phyloP scores from a whole-genome alignment of 2,329 filamentous ascomycete species.

The Phyllosticta citrichinensis region DNA sequence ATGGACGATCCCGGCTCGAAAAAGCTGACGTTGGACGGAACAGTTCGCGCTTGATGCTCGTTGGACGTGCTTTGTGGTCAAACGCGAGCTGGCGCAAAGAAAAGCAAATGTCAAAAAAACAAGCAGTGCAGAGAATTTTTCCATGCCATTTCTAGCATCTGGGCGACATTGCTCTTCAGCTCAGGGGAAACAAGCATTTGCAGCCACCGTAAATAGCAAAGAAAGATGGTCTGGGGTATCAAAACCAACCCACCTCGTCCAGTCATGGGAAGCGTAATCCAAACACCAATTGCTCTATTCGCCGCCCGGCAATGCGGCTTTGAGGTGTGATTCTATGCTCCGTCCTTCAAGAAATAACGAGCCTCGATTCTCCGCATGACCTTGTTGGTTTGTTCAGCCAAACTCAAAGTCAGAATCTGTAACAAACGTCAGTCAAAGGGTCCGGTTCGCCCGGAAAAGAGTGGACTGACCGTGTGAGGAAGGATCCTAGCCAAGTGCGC shows the following conservation, averaged over 20 bases:
- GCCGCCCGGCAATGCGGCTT: not conserved
- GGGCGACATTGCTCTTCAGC: not conserved
- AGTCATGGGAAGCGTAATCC: not conserved
- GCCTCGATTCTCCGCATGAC: conserved; percentile 71
- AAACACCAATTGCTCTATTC: not conserved
- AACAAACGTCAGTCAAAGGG: not conserved
- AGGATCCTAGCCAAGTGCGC: conserved; percentile 89
- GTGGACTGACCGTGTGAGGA: conserved; percentile 63
- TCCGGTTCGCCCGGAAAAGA: not conserved
- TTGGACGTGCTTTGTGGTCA: not conserved
- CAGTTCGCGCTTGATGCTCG: not conserved
- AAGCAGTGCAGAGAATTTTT: not conserved
- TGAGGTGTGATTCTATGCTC: conserved; percentile 27
- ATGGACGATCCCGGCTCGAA: not conserved
- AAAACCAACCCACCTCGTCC: not conserved
- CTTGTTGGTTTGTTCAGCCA: conserved; percentile 97
- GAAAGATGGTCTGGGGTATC: not conserved
- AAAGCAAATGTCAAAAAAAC: not conserved
- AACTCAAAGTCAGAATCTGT: conserved; percentile 73
- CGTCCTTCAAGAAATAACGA: conserved; percentile 38
- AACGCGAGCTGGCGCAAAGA: not conserved
- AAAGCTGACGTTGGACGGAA: not conserved
- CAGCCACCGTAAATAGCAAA: not conserved
- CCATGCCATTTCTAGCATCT: not conserved
- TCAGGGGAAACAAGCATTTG: not conserved